Evolutionary conservation across 257 asterid species (phyloP), one percentile per base, ranked within the genome.

Genomic region (Fraxinus excelsior): DNA sequence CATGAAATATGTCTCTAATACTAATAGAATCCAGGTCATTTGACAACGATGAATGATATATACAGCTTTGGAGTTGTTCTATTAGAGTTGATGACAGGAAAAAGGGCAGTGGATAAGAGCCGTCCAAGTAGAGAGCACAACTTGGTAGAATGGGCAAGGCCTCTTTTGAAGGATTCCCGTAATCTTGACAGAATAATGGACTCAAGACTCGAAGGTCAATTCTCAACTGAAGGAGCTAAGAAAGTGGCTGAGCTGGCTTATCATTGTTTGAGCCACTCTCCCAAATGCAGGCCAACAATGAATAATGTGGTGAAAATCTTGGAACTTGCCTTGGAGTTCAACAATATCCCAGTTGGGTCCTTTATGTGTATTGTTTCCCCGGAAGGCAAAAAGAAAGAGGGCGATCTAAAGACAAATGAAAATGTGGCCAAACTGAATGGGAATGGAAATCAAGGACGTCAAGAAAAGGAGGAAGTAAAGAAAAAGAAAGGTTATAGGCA

Each of bases 101-200:
- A 72, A 81, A 80, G 85, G 1, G 93, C 89, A 29, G 18, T 80
- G 83, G 94, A 94, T 84, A 89, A 89, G 70, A 83, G 40, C 14
- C 92, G 97, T 5, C 89, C 86, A 0, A 25, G 74, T 16, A 83
- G 91, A 80, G 91, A 91, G 80, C 93, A 92, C 10, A 85, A 72
- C 76, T 74, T 94, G 60, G 97, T 87, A 14, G 93, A 91, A 13
- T 94, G 98, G 98, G 92, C 92, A 5, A 92, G 88, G 60, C 97
- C 97, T 11, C 80, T 84, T 49, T 28, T 94, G 79, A 89, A 88
- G 81, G 97, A 94, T 73, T 74, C 85, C 23, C 92, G 84, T 70
- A 92, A 83, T 70, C 83, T 88, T 3, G 91, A 90, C 26, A 79
- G 82, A 37, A 21, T 92, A 37, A 90, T 94, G 80, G 98, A 94